Evolutionary conservation across 1,284 basidiomycete genomes (phyloP), one percentile per base, ranked within the genome.

Genomic region (Fomitopsis betulina): DNA sequence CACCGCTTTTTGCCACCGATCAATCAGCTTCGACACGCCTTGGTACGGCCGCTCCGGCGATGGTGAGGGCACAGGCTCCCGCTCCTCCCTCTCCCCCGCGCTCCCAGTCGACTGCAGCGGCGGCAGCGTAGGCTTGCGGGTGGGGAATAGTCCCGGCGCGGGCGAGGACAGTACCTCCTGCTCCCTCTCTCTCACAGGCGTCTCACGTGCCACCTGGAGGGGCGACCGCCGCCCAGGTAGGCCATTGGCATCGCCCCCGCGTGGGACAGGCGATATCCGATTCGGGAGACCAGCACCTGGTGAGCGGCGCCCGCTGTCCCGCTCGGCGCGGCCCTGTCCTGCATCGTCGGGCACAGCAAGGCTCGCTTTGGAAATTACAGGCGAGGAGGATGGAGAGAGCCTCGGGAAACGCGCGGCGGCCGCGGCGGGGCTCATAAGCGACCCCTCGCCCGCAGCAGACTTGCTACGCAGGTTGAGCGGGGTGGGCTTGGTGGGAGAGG

Each of bases 1-100:
- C 37, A 86, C 83, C 73, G 88, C 91, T 61, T 81, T 82, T 72
- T 93, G 88, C 91, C 90, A 93, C 67, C 91, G 83, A 67, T 91
- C 87, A 63, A 93, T 93, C 43, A 93, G 77, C 72, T 80, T 87
- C 38, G 89, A 87, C 49, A 93, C 91, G 49, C 91, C 90, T 67
- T 85, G 85, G 69, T 86, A 93, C 40, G 88, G 86, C 57, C 80
- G 79, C 66, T 93, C 90, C 8, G 88, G 87, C 23, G 87, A 87
- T 8, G 86, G 74, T 17, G 85, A 75, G 19, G 79, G 74, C 50
- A 67, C 66, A 54, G 21, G 60, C 39, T 17, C 70, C 69, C 23
- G 17, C 38, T 52, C 52, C 21, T 10, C 40, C 30, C 55, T 53
- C 56, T 60, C 60, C 7, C 4, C 27, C 43, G 53, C 40, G 45